Conservation (phyloP, 139 green algal genomes). For the Closterium sp. region DNA sequence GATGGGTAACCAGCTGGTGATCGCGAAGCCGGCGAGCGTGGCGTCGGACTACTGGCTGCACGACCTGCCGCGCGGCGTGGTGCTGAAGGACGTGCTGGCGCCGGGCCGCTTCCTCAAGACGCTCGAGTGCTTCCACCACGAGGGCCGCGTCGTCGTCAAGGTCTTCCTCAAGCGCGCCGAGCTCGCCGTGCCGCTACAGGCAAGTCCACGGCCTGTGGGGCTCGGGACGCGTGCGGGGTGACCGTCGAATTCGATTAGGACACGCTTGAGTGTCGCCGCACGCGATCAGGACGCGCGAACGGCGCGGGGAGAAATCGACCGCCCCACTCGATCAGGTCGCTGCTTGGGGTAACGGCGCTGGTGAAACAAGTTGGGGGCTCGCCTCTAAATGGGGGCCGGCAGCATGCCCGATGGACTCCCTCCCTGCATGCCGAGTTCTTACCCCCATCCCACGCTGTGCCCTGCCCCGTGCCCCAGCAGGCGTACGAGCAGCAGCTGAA, state of each 20-base stretch:
- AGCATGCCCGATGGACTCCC: not conserved
- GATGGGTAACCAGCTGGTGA: constrained; percentile 53
- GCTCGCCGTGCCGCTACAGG: not conserved
- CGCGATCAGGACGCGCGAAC: no score
- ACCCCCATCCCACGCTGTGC: no score
- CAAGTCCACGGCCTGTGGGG: no score
- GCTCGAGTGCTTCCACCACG: constrained; percentile 52
- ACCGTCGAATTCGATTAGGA: no score
- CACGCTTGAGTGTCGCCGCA: no score
- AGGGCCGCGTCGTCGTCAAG: constrained; percentile 90
- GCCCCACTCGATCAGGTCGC: no score
- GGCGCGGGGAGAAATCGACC: no score
- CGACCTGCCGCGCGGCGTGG: constrained; percentile 40
- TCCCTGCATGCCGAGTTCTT: not conserved
- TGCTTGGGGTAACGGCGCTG: no score
- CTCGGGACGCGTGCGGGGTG: no score
- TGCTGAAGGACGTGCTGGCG: constrained; percentile 45
- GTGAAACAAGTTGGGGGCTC: not conserved
- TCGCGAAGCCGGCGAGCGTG: constrained; percentile 43
- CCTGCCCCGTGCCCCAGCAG: not conserved
- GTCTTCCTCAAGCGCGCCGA: constrained; percentile 79
- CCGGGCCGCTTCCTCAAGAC: constrained; percentile 49
- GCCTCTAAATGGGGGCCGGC: not conserved
- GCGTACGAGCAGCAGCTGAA: constrained; percentile 71
- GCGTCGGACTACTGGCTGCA: constrained; percentile 51